Conservation (phyloP, 768 basidiomycete genomes). For the Chiua virens region DNA sequence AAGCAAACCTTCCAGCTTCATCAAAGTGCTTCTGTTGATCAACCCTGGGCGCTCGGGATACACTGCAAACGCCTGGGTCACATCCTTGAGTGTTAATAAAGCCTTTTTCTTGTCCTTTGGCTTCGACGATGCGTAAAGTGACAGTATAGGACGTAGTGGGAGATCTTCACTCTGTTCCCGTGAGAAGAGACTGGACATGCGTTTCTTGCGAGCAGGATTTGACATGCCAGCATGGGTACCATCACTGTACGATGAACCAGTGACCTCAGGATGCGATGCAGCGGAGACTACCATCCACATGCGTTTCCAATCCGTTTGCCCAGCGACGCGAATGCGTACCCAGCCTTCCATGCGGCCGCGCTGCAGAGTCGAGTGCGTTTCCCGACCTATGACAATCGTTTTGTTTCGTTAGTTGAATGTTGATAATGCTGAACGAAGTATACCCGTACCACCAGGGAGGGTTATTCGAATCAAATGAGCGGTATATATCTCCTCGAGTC, state of each 20-base stretch:
- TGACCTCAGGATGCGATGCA: constrained; percentile 34
- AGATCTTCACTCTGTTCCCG: constrained; percentile 44
- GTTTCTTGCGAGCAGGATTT: constrained; percentile 38
- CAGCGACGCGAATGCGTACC: constrained; percentile 88
- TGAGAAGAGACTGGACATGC: constrained; percentile 66
- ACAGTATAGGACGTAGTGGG: constrained; percentile 43
- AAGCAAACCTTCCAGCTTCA: constrained; percentile 88
- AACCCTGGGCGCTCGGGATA: constrained; percentile 95
- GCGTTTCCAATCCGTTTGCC: constrained; percentile 96
- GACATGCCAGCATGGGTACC: constrained; percentile 25
- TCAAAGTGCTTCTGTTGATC: constrained; percentile 83
- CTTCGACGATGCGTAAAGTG: constrained; percentile 63
- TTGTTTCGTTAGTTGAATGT: constrained; percentile 8
- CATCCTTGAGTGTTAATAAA: constrained; percentile 62
- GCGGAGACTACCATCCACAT: constrained; percentile 79
- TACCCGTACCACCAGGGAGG: constrained; percentile 45
- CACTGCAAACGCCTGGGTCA: constrained; percentile 89
- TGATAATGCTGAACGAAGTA: constrained; percentile 27
- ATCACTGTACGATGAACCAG: constrained; percentile 27
- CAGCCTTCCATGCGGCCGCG: constrained; percentile 86
- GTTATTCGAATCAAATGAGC: constrained; percentile 87
- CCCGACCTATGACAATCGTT: constrained; percentile 35
- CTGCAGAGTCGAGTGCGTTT: constrained; percentile 60
- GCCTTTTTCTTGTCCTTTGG: constrained; percentile 74
- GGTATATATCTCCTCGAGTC: constrained; percentile 96